These are phyloP conservation scores for Lasiodiplodia gonubiensis DNA, from an alignment of 2,329 filamentous ascomycete genomes.

Conservation along the genomic window DNA sequence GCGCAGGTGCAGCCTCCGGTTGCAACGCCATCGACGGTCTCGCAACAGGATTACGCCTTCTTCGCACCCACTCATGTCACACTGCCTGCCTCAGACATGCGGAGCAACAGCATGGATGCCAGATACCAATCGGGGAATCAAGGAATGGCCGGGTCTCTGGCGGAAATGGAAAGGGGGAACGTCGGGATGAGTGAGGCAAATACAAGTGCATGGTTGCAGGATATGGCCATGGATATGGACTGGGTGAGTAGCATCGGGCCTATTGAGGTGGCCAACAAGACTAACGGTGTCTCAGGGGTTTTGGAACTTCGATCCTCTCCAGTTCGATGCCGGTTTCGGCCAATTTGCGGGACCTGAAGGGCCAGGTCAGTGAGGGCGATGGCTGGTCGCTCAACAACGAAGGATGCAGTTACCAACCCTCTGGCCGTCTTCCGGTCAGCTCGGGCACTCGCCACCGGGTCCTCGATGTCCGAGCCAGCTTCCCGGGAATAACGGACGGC, in stretches of 20 bases:
- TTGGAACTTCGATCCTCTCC: slow-evolving; percentile 28
- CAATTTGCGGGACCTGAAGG: slow-evolving; percentile 17
- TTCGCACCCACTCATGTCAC: slow-evolving; percentile 1
- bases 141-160: slow-evolving; percentile 29
- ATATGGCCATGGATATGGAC: slow-evolving; percentile 43
- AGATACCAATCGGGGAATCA: slow-evolving; percentile 11
- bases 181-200: slow-evolving; percentile 44
- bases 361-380: background rate
- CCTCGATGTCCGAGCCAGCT: background rate
- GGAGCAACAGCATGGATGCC: slow-evolving; percentile 26
- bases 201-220: slow-evolving; percentile 36
- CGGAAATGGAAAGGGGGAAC: slow-evolving; percentile 22
- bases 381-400: background rate
- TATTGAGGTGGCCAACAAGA: background rate
- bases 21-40: background rate
- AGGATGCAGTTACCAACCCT: background rate
- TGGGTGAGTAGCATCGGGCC: slow-evolving; percentile 39
- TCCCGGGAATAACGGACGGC: background rate
- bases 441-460: background rate
- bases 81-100: background rate
- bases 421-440: background rate
- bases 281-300: slow-evolving; percentile 21
- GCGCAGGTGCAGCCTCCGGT: slow-evolving; percentile 3
- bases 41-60: slow-evolving; percentile 17
- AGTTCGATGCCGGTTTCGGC: slow-evolving; percentile 26